Base-by-base conservation (phyloP, 1,139 yeast genomes). In the Candida dubliniensis region DNA sequence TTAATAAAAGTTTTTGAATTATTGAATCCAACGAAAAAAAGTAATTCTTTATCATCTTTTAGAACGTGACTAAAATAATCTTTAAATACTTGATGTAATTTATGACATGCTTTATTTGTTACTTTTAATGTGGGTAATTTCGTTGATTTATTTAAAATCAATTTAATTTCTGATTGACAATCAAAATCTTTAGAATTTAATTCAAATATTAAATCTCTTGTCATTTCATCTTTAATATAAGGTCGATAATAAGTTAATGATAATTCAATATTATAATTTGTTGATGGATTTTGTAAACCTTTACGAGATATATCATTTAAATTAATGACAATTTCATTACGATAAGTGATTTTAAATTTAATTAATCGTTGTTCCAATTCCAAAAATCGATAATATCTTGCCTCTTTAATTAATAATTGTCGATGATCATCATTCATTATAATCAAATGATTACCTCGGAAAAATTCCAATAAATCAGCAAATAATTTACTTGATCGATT, bases 281-380 rank as follows among this genome's bases (percentile, higher is more conserved):
- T 54, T 2, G 68, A 54, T 14, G 47, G 52, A 46, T 64, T 62
- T 8, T 51, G 34, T 11, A 82, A 46, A 0, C 85, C 82, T 30
- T 66, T 64, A 9, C 63, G 64, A 31, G 63, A 63, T 10, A 87
- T 40, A 58, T 84, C 82, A 31, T 64, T 58, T 30, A 84, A 49
- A 30, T 74, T 63, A 1, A 90, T 51, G 0, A 79, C 55, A 9
- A 89, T 85, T 50, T 84, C 90, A 54, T 84, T 83, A 15, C 15
- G 15, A 43, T 62, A 64, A 0, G 66, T 47, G 14, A 87, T 71
- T 31, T 62, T 63, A 53, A 76, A 79, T 36, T 76, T 76, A n/a
- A 86, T 60, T 32, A 89, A 62, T 47, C 75, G 67, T 63, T 90
- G 96, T 59, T 87, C 95, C 36, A 90, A 67, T 39, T 82, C 90